Base-by-base conservation (phyloP, 169 alveolate species). In the Eimeria zaria region DNA sequence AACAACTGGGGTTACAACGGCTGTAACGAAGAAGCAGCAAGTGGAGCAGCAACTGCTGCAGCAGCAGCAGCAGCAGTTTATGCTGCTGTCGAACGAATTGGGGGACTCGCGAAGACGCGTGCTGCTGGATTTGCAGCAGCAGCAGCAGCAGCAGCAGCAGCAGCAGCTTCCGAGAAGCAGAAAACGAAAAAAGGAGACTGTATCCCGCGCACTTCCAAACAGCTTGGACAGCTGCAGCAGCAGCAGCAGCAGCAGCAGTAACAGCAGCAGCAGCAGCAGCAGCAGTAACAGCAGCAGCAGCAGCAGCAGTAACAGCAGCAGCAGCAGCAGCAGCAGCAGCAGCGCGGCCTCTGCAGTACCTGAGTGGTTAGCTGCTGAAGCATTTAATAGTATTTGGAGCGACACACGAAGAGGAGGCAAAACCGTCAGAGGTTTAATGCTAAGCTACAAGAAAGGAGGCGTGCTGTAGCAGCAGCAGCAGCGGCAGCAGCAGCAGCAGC, bases 121-220 rank as follows among this genome's bases (percentile, higher is more conserved):
- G 89, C 64, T 78, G 67, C 89, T 78, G 39, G 48, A 78, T 33
- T 64, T 16, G 22, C 46, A 78, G 89, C 89, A 78, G 89, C 89
- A 78, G 64, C 89, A 44, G 48, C 89, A 44, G 60, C 89, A 78
- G 88, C 88, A 46, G 88, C 88, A 78, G 39, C 88, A 78, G 88
- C 88, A 41, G 89, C 89, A 46, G 89, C 71, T 48, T 36, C 71
- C n/a, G 89, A 39, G 22, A 4, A 33, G 58, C 39, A 44, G 30
- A 20, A 33, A 46, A 39, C 27, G 33, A 33, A 7, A 60, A 33
- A 44, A 39, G 62, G 87, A n/a, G 39, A 20, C 9, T 44, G n/a
- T 20, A 58, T 58, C 67, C 67, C 67, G 5, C 16, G 8, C 11
- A 14, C 2, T 27, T 41, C 62, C 62, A 76, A n/a, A n/a, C n/a